Conservation (phyloP, 192 early-diverging fungal genomes). For the Rhizoclosmatium sp. region DNA sequence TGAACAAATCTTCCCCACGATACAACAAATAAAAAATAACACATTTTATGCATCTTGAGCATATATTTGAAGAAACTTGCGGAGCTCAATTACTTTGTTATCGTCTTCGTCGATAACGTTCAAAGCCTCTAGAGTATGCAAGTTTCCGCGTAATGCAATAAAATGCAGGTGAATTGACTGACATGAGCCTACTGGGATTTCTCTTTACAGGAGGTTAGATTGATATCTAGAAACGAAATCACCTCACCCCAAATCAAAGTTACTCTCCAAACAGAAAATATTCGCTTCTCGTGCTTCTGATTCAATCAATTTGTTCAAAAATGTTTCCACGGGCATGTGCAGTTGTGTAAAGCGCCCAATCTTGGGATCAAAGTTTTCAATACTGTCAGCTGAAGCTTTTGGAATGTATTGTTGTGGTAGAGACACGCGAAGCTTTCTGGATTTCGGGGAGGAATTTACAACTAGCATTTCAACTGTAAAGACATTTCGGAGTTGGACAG, state of each 20-base stretch:
- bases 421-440: conserved; percentile 9
- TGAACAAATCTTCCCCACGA: not conserved
- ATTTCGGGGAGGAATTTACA: conserved; percentile 35
- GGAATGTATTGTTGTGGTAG: conserved; percentile 27
- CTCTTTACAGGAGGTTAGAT: not conserved
- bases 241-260: conserved; percentile 46
- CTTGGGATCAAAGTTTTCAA: not conserved
- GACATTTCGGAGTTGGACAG: conserved; percentile 40
- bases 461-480: conserved; percentile 51
- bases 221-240: conserved; percentile 16
- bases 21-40: too few relatives aligned
- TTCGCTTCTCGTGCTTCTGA: conserved; percentile 42
- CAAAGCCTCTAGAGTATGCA: conserved; percentile 45
- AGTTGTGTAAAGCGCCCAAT: conserved; percentile 1
- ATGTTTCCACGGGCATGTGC: conserved; percentile 11
- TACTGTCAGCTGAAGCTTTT: not conserved
- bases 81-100: conserved; percentile 27
- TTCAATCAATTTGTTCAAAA: conserved; percentile 18
- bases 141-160: conserved; percentile 49
- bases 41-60: not conserved
- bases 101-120: conserved; percentile 39
- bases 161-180: conserved; percentile 55
- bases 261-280: conserved; percentile 50
- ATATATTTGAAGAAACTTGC: conserved; percentile 38
- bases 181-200: conserved; percentile 39